Base-by-base conservation (phyloP, 2,329 filamentous ascomycete species). In the Fusarium scirpi region DNA sequence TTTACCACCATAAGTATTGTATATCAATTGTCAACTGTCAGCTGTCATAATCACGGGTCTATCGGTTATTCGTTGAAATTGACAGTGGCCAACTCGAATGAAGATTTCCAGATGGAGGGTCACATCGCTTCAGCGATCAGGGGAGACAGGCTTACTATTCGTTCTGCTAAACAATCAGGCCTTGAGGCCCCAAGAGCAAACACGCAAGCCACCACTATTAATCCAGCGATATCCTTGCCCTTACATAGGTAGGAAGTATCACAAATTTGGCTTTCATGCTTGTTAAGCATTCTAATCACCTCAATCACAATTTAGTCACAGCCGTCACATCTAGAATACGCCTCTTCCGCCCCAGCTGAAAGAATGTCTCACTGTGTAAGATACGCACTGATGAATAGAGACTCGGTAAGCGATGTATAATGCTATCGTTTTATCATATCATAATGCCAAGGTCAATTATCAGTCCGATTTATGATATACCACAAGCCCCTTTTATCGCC, bases 271-370 rank as follows among this genome's bases (percentile, higher is more conserved):
- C 29, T 24, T 53, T 22, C 29, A 49, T 55, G 53, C 63, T 22
- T 63, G 34, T 47, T 29, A 30, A 57, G 25, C 53, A 59, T 71
- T 67, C 53, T 46, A 46, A 46, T 58, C 58, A 62, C 57, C 49
- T 20, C 15, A n/a, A 52, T 57, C 65, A 69, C 62, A 69, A 24
- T 48, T 55, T 10, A 41, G 41, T 59, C 62, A 65, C 62, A 51
- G 27, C 38, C 57, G 46, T 47, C 54, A 54, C 66, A 54, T 34
- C 46, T 34, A 20, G 43, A 66, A 25, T 51, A 34, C 44, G 60
- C 52, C 32, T 47, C 25, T 43, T 57, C 30, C 22, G 20, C 51
- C 24, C 40, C 51, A 58, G 25, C 40, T 56, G 38, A 44, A n/a
- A 38, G 34, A 38, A 51, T 59, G n/a, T 58, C 34, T 44, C 18